Percentiles rank a stretch among this genome's conserved stretches.
These are phyloP conservation scores for Trametes sanguinea DNA, from an alignment of 768 basidiomycete genomes.

Conservation along the genomic window DNA sequence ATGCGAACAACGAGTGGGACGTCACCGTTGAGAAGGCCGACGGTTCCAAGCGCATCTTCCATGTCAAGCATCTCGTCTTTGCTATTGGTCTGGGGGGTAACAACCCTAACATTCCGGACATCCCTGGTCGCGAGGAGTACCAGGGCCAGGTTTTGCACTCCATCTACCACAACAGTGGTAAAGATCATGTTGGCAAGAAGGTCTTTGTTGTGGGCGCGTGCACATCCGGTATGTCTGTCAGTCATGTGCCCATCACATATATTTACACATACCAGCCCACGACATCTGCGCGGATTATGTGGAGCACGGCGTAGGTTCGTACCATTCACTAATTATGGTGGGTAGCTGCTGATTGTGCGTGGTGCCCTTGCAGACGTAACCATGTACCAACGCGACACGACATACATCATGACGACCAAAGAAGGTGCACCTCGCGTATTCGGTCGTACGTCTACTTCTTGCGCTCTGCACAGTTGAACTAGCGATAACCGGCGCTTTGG, in stretches of 20 bases:
- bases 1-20: constrained; percentile 31
- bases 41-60: constrained; percentile 34
- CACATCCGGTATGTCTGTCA: constrained; percentile 46
- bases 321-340: not conserved
- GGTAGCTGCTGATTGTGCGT: not conserved
- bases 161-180: constrained; percentile 51
- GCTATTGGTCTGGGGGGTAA: constrained; percentile 44
- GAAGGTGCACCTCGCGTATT: constrained; percentile 38
- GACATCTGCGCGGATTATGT: constrained; percentile 52
- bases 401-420: constrained; percentile 47
- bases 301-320: constrained; percentile 46
- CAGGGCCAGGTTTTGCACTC: constrained; percentile 67
- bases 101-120: constrained; percentile 38
- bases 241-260: too few relatives aligned
- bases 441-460: constrained; percentile 26
- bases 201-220: constrained; percentile 70
- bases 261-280: constrained; percentile 34
- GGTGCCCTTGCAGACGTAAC: constrained; percentile 46
- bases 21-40: constrained; percentile 38
- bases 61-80: constrained; percentile 39
- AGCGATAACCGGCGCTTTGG: not conserved
- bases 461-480: not conserved
- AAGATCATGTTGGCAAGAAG: constrained; percentile 65
- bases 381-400: constrained; percentile 57
- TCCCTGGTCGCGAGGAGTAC: constrained; percentile 52